Percentiles rank a stretch among this genome's conserved stretches.
phyloP scores from a whole-genome alignment of 1,139 yeast genomes.

The Kluyveromyces sp. region DNA sequence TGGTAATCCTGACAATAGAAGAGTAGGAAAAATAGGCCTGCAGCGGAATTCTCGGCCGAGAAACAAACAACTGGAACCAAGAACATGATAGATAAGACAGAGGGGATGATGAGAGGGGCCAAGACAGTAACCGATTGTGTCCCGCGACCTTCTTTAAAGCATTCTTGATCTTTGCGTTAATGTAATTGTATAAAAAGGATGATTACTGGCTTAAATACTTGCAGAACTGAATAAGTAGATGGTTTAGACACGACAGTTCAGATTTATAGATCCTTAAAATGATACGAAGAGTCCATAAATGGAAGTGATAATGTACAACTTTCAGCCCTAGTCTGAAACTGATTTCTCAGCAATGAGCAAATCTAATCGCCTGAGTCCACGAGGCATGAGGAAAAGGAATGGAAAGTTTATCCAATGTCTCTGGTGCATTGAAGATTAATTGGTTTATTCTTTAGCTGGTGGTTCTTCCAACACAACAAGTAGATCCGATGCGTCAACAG shows the following conservation, averaged over 20 bases:
- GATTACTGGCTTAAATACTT: not conserved
- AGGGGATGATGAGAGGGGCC: too few species aligned
- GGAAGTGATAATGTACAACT: not conserved
- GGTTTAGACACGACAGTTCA: not conserved
- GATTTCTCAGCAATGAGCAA: too few species aligned
- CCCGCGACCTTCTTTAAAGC: not conserved
- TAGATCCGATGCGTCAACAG: conserved; percentile 90
- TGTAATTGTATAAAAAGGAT: not conserved
- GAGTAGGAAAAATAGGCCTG: not conserved
- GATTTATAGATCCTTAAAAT: not conserved
- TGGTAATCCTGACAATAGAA: not conserved
- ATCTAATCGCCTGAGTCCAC: not conserved
- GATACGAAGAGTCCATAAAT: too few species aligned
- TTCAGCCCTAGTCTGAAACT: too few species aligned
- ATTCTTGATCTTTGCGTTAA: not conserved
- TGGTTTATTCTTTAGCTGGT: conserved; percentile 14
- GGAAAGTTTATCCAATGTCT: conserved; percentile 3
- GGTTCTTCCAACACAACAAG: conserved; percentile 34
- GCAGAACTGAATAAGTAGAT: not conserved
- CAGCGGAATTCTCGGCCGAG: not conserved
- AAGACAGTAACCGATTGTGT: too few species aligned
- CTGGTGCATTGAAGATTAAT: not conserved
- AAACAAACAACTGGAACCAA: not conserved
- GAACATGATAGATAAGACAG: not conserved
- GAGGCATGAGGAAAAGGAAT: not conserved